These are phyloP conservation scores for Leccinum uliginosum DNA, from an alignment of 768 basidiomycete genomes.

Conservation along the genomic window DNA sequence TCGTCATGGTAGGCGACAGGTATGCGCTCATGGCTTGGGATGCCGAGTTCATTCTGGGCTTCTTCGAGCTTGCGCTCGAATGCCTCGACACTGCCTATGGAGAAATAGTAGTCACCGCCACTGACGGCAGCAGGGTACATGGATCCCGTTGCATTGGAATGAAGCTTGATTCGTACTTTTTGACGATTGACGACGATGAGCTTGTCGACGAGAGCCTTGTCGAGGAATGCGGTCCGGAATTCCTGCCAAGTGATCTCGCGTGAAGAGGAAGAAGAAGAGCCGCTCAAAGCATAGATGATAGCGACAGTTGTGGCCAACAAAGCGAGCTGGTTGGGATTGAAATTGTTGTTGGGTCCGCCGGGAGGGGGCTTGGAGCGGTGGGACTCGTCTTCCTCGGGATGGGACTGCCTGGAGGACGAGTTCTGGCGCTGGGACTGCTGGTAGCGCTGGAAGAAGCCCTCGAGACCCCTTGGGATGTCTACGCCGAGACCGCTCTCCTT, in stretches of 20 bases:
- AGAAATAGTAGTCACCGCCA: constrained; percentile 82
- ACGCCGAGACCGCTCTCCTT: constrained; percentile 25
- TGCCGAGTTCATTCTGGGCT: constrained; percentile 87
- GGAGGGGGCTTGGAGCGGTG: constrained; percentile 46
- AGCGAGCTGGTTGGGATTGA: constrained; percentile 54
- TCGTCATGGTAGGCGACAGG: constrained; percentile 97
- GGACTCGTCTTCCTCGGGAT: constrained; percentile 27
- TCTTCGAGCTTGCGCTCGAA: constrained; percentile 95
- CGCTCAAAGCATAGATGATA: constrained; percentile 59
- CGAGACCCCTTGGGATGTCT: constrained; percentile 61
- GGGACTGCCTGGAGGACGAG: constrained; percentile 25
- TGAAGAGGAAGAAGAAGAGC: constrained; percentile 43
- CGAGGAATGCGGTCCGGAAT: constrained; percentile 94
- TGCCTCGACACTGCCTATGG: constrained; percentile 94
- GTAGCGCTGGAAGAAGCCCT: constrained; percentile 76
- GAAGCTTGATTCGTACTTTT: constrained; percentile 88
- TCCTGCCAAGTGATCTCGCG: constrained; percentile 99
- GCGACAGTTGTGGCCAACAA: constrained; percentile 56
- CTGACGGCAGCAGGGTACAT: constrained; percentile 62
- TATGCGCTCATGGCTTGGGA: constrained; percentile 88
- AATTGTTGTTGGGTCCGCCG: constrained; percentile 42
- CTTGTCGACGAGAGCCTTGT: constrained; percentile 93
- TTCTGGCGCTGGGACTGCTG: constrained; percentile 36
- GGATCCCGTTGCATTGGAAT: constrained; percentile 80
- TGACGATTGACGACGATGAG: constrained; percentile 88